These are phyloP conservation scores for Aspergillus versicolor DNA, from an alignment of 2,329 filamentous ascomycete genomes.

Conservation along the genomic window DNA sequence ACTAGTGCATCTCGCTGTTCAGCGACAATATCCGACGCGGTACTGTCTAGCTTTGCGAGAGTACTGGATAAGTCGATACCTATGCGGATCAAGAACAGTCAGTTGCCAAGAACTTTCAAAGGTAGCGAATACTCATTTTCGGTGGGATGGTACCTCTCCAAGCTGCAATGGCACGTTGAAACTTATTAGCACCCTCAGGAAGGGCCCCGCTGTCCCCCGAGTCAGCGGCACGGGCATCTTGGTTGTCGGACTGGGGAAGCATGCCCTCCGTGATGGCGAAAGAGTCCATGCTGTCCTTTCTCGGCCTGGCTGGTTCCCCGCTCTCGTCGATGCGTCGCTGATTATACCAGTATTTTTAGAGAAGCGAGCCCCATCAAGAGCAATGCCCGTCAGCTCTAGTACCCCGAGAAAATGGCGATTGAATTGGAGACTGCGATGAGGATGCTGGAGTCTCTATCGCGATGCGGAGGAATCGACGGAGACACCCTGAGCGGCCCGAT, in stretches of 20 bases:
- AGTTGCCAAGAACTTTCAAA: not conserved
- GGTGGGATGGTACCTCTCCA: slow-evolving; percentile 74
- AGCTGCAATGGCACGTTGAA: slow-evolving; percentile 90
- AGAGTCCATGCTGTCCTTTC: slow-evolving; percentile 40
- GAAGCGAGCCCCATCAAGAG: slow-evolving; percentile 24
- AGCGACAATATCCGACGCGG: slow-evolving; percentile 89
- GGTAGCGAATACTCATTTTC: not conserved
- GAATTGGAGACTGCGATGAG: slow-evolving; percentile 9
- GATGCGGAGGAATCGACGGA: slow-evolving; percentile 23
- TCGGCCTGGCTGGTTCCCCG: not conserved
- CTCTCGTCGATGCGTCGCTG: not conserved
- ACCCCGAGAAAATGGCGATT: slow-evolving; percentile 3
- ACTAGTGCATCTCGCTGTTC: slow-evolving; percentile 95
- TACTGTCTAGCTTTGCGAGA: slow-evolving; percentile 81
- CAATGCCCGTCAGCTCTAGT: slow-evolving; percentile 14
- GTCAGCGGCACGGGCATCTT: slow-evolving; percentile 26
- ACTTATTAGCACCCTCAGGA: slow-evolving; percentile 76
- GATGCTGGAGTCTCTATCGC: slow-evolving; percentile 11
- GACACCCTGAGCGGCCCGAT: slow-evolving; percentile 35
- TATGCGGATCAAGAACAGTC: slow-evolving; percentile 36
- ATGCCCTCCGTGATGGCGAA: slow-evolving; percentile 44
- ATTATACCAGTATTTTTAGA: not conserved
- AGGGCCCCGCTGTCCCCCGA: slow-evolving; percentile 29
- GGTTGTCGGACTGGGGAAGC: slow-evolving; percentile 30
- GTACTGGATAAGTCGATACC: slow-evolving; percentile 84